These are phyloP conservation scores for Knufia petricola DNA, from an alignment of 2,329 filamentous ascomycete species.

Conservation along the genomic window DNA sequence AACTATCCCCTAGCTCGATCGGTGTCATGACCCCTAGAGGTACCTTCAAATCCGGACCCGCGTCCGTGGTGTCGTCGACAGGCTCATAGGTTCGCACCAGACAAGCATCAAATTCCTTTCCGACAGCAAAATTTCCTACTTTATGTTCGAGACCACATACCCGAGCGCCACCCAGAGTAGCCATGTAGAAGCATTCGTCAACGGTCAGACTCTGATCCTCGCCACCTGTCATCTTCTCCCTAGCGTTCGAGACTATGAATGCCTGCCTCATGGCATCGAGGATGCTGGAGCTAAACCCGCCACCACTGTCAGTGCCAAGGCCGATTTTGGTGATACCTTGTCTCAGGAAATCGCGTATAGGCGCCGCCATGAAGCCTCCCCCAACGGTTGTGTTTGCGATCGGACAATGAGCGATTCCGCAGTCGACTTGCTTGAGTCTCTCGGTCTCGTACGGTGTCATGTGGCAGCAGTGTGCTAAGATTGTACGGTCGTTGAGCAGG, in stretches of 20 bases:
- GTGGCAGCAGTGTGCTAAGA: slow-evolving; percentile 55
- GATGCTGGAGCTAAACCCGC: slow-evolving; percentile 49
- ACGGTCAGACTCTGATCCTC: slow-evolving; percentile 40
- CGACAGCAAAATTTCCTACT: slow-evolving; percentile 27
- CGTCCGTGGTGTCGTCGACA: background rate
- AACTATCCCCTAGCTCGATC: slow-evolving; percentile 41
- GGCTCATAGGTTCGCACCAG: slow-evolving; percentile 14
- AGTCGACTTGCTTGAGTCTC: slow-evolving; percentile 35
- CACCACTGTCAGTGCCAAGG: slow-evolving; percentile 51
- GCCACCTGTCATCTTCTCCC: slow-evolving; percentile 25
- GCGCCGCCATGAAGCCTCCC: slow-evolving; percentile 51
- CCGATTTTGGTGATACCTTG: slow-evolving; percentile 48
- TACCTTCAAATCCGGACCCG: background rate
- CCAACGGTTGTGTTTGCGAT: slow-evolving; percentile 49
- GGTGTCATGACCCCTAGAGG: slow-evolving; percentile 42
- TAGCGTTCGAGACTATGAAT: slow-evolving; percentile 34
- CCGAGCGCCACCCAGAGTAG: slow-evolving; percentile 51
- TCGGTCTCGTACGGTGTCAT: slow-evolving; percentile 45
- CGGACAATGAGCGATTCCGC: slow-evolving; percentile 52
- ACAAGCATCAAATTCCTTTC: slow-evolving; percentile 28
- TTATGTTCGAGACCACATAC: slow-evolving; percentile 46
- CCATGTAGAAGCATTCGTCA: slow-evolving; percentile 49
- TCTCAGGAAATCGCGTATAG: slow-evolving; percentile 44
- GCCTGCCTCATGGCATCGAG: slow-evolving; percentile 49
- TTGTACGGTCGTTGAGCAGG: slow-evolving; percentile 43